Base-by-base conservation (phyloP, 805 yeast genomes). In the Saturnispora quitensis region DNA sequence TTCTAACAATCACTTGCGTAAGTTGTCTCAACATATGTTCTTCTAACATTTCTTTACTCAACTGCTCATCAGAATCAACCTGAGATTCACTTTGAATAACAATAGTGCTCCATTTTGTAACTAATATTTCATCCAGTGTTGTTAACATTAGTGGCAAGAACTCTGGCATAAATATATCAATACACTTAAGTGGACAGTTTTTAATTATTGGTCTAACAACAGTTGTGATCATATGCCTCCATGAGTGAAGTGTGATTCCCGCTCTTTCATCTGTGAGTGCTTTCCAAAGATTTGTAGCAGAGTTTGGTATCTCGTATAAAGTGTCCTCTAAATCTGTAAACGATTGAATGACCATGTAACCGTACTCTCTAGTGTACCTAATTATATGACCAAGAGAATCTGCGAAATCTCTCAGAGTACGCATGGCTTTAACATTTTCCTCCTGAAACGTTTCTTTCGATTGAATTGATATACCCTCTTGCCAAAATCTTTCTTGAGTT, bases 31-130 rank as follows among this genome's bases (percentile, higher is more conserved):
- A 71, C 73, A 91, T 77, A 66, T 91, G 96, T 64, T 93, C 99
- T 59, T 91, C 97, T 86, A 93, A 84, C 95, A 93, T 93, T 63
- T 93, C 99, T 58, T 90, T 97, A n/a, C 93, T 84, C 61, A 91
- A 73, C 24, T 89, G 87, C 49, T 82, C 90, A 59, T 89, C 96
- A 55, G 81, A 84, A 51, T 68, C 71, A 36, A 44, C 48, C 43
- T 66, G 65, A 0, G 82, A 82, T 58, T 76, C 80, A 40, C 76
- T 66, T 56, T 78, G 81, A 38, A 78, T 61, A 3, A 85, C 84
- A 18, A 81, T 86, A 56, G 72, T 73, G 28, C 75, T 79, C 99
- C 99, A 93, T 63, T 78, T 83, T 27, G 70, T 71, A n/a, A 80
- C 77, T 36, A 93, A 70, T n/a, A 89, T 71, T 40, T 77, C 73